Percentiles rank a stretch among this genome's conserved stretches.
These are phyloP conservation scores for Torulaspora microellipsoides DNA, from an alignment of 805 yeast genomes.

Conservation along the genomic window DNA sequence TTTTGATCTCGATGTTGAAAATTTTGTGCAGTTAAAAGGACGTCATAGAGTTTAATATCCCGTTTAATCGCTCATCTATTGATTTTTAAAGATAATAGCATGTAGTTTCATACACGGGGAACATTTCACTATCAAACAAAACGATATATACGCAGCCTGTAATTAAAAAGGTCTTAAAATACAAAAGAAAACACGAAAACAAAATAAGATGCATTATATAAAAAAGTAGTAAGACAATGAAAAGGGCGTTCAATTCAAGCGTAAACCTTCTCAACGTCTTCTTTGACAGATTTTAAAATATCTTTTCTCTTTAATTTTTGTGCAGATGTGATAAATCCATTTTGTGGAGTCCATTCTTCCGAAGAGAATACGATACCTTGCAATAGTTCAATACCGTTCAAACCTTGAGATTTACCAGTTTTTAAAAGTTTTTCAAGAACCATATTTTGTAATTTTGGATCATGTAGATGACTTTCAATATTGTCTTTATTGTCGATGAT, in stretches of 20 bases:
- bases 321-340: slow-evolving; percentile 89
- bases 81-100: slow-evolving; percentile 29
- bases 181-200: too few relatives aligned
- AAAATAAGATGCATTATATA: background rate
- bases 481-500: slow-evolving; percentile 46
- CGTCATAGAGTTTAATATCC: slow-evolving; percentile 33
- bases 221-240: background rate
- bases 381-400: slow-evolving; percentile 79
- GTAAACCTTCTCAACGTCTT: slow-evolving; percentile 65
- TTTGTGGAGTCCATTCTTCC: slow-evolving; percentile 97
- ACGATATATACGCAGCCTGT: background rate
- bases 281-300: slow-evolving; percentile 66
- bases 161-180: too few relatives aligned
- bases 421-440: slow-evolving; percentile 56
- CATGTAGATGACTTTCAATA: slow-evolving; percentile 46
- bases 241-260: slow-evolving; percentile 1
- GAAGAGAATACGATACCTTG: slow-evolving; percentile 73
- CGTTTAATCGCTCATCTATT: slow-evolving; percentile 41
- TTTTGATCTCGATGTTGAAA: background rate
- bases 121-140: slow-evolving; percentile 16
- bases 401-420: slow-evolving; percentile 78
- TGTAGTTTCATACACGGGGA: slow-evolving; percentile 40
- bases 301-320: slow-evolving; percentile 93
- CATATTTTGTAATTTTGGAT: slow-evolving; percentile 50
- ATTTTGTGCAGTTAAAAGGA: slow-evolving; percentile 1